Conservation (phyloP, 2,329 filamentous ascomycete species). For the Cladophialophora carrionii region DNA sequence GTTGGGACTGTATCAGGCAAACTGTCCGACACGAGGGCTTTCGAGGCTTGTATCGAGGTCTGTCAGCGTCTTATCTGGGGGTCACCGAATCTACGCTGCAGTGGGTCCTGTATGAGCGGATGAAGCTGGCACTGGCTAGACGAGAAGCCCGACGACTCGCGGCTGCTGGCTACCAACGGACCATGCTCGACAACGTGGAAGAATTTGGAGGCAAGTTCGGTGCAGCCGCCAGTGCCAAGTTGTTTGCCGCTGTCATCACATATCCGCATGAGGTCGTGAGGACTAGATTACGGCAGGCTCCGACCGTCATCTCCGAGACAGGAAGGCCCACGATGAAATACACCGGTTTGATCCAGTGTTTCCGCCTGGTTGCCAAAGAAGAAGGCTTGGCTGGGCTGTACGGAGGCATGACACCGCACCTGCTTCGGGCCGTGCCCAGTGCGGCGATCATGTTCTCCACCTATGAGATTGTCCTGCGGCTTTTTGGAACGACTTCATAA, state of each 20-base stretch:
- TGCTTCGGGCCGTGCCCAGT: slow-evolving; percentile 86
- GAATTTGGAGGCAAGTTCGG: slow-evolving; percentile 77
- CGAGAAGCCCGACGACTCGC: slow-evolving; percentile 62
- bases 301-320: slow-evolving; percentile 74
- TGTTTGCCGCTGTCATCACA: slow-evolving; percentile 79
- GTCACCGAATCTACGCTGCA: slow-evolving; percentile 89
- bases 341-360: slow-evolving; percentile 84
- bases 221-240: slow-evolving; percentile 81
- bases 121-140: slow-evolving; percentile 73
- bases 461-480: slow-evolving; percentile 44
- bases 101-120: slow-evolving; percentile 92
- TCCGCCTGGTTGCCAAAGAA: slow-evolving; percentile 82
- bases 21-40: slow-evolving; percentile 80
- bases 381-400: slow-evolving; percentile 86
- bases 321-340: slow-evolving; percentile 73
- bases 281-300: slow-evolving; percentile 82
- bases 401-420: slow-evolving; percentile 86
- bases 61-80: slow-evolving; percentile 89
- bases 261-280: slow-evolving; percentile 93
- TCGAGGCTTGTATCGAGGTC: slow-evolving; percentile 80
- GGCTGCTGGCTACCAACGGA: slow-evolving; percentile 65
- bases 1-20: slow-evolving; percentile 82
- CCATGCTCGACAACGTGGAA: slow-evolving; percentile 72
- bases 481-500: slow-evolving; percentile 44
- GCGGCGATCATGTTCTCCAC: slow-evolving; percentile 85